Evolutionary conservation across 306 rosid genomes (phyloP), one percentile per base, ranked within the genome.

Genomic region (Dalbergia cochinchinensis): DNA sequence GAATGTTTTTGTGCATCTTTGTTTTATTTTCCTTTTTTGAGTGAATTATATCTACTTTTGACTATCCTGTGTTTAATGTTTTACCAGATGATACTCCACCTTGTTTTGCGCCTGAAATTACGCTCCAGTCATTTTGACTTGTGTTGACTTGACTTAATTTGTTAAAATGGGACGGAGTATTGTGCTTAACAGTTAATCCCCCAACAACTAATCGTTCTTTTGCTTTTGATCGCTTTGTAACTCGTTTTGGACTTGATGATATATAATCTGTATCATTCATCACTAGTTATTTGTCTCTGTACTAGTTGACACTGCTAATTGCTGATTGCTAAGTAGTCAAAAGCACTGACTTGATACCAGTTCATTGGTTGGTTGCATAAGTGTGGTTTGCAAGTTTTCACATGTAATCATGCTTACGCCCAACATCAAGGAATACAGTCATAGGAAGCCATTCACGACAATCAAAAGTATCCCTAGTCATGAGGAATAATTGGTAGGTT

Each of bases 91-190:
- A 26, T 5, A 55, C 15, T 41, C 59, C 11, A 37, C n/a, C 31
- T 33, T 5, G 1, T 47, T 62, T 13, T 73, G 16, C 5, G 20
- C 51, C 18, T 69, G 44, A 78, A 69, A 50, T 69, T 78, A 12
- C 34, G 20, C 39, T 57, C 35, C 50, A 19, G 18, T 48, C 22
- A 7, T 1, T 26, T 82, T 76, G 82, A 70, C 81, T 76, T 69
- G 4, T 16, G 53, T 83, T 78, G 76, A 82, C 82, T 69, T 26
- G n/a, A 18, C 15, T 2, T 22, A 54, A 15, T 62, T 12, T 69
- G 62, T 39, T 53, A 2, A 19, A n/a, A 58, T 81, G 41, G 4
- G 74, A 33, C 16, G 72, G 31, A 50, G 34, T 74, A 11, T 57
- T 65, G 9, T 74, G 22, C 22, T 20, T 20, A 20, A 20, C 31